Evolutionary conservation across 2,329 filamentous ascomycete genomes (phyloP), one percentile per base, ranked within the genome.

Genomic region (Cladorrhinum sp.): DNA sequence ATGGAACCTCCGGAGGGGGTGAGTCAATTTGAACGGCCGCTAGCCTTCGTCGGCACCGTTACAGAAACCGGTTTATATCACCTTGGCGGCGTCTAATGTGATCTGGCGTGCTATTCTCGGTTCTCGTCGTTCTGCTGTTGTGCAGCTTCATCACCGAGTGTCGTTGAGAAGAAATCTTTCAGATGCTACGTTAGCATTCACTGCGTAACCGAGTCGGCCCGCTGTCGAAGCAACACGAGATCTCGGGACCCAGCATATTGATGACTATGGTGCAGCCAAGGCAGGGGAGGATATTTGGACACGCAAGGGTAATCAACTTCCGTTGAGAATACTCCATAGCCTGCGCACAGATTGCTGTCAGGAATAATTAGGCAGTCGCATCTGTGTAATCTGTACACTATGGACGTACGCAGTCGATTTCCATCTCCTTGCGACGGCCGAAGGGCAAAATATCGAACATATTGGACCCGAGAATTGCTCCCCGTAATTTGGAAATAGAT

Each of bases 101-200:
- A 36, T 36, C 32, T 36, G 8, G 32, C 5, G 4, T 29, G 25
- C 25, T 29, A 29, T 29, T 29, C 25, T 29, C 10, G 25, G 25
- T 29, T 29, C 25, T 10, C 10, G 25, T 29, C 25, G 10, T 29
- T 29, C 25, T n/a, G 10, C 25, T 29, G n/a, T n/a, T n/a, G n/a
- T 29, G 5, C 25, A 29, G 4, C 25, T 29, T 29, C 25, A 29
- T 29, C 25, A 29, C 36, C 3, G n/a, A 16, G 16, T 22, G 52
- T 45, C 41, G 41, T 45, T 45, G 22, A 55, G 38, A 38, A 23
- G 20, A 55, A 32, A 27, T 24, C 16, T 22, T 8, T 29, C 38
- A 54, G 51, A 57, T 57, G 49, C 36, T 27, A 52, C 48, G 45
- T 51, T 52, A 23, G 23, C 56, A 58, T 52, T 50, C 49, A 52